Evolutionary conservation across 129 eudicot genomes (phyloP).

Genomic region (Heracleum sosnowskyi): DNA sequence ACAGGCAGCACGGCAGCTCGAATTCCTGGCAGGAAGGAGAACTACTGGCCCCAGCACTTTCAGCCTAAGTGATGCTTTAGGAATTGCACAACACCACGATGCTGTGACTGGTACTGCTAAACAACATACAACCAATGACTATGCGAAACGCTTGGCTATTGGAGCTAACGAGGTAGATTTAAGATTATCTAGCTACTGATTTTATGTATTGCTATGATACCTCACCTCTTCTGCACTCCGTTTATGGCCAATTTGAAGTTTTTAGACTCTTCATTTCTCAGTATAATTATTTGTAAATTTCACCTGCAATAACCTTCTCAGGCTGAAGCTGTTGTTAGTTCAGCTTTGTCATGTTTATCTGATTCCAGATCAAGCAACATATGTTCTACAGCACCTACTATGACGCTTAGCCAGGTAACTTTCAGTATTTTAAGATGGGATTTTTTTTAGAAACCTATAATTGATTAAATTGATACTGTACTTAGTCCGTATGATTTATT

Average conservation of each 20-base stretch:
- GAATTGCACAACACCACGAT: slow-evolving; percentile 90
- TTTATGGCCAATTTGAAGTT: neutral
- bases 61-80: slow-evolving; percentile 85
- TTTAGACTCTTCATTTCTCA: neutral
- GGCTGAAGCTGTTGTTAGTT: slow-evolving; percentile 64
- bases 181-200: slow-evolving; percentile 3
- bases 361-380: slow-evolving; percentile 25
- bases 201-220: neutral
- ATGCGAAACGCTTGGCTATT: slow-evolving; percentile 74
- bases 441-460: neutral
- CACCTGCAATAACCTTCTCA: slow-evolving; percentile 14
- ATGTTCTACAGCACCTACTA: slow-evolving; percentile 25
- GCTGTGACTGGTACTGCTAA: slow-evolving; percentile 83
- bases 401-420: slow-evolving; percentile 55
- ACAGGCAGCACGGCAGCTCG: slow-evolving; percentile 94
- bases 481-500: neutral
- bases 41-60: slow-evolving; percentile 37
- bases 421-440: neutral
- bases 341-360: slow-evolving; percentile 63
- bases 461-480: neutral
- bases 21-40: slow-evolving; percentile 56
- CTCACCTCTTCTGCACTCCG: neutral
- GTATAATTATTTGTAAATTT: neutral
- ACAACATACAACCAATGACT: slow-evolving; percentile 88
- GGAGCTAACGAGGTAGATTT: slow-evolving; percentile 69